These are phyloP conservation scores for Rhododendron henanense DNA, from an alignment of 148 eudicot genomes.

Conservation along the genomic window DNA sequence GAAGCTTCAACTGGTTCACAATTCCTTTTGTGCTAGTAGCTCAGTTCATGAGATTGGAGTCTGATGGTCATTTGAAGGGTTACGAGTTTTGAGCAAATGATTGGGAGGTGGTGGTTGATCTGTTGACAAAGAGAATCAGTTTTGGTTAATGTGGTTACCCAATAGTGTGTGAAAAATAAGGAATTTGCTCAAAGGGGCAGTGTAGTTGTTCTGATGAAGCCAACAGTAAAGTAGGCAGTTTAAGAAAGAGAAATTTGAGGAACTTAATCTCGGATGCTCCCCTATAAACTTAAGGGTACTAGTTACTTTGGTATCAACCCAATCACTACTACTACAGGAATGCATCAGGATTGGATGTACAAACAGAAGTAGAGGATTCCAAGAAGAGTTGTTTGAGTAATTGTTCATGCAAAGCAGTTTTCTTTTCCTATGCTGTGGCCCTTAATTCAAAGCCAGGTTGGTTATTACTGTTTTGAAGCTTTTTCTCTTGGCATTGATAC, in stretches of 20 bases:
- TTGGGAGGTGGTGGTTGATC: constrained; percentile 19
- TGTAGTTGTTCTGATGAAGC: constrained; percentile 24
- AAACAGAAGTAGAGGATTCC: constrained; percentile 14
- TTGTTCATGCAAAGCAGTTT: constrained; percentile 29
- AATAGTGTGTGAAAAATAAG: constrained; percentile 25
- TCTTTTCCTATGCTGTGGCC: constrained; percentile 11
- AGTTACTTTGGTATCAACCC: constrained; percentile 3
- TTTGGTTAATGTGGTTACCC: constrained; percentile 23
- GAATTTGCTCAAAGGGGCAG: constrained; percentile 25
- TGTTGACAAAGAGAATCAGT: neutral
- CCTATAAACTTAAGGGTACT: constrained; percentile 7
- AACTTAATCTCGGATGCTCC: constrained; percentile 30
- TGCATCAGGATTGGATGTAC: neutral
- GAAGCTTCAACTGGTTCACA: constrained; percentile 3
- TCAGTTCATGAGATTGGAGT: constrained; percentile 23
- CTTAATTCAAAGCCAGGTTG: constrained; percentile 3
- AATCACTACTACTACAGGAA: neutral
- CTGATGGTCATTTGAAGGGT: constrained; percentile 27
- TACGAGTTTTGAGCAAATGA: constrained; percentile 16
- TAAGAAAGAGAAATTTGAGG: constrained; percentile 4
- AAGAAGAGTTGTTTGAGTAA: constrained; percentile 20
- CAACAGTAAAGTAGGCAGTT: neutral
- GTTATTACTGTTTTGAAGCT: constrained; percentile 15
- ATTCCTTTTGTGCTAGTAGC: constrained; percentile 14
- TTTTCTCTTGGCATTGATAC: constrained; percentile 8